Evolutionary conservation across 164 flowering plant genomes (phyloP).

Genomic region (Vitis amurensis): DNA sequence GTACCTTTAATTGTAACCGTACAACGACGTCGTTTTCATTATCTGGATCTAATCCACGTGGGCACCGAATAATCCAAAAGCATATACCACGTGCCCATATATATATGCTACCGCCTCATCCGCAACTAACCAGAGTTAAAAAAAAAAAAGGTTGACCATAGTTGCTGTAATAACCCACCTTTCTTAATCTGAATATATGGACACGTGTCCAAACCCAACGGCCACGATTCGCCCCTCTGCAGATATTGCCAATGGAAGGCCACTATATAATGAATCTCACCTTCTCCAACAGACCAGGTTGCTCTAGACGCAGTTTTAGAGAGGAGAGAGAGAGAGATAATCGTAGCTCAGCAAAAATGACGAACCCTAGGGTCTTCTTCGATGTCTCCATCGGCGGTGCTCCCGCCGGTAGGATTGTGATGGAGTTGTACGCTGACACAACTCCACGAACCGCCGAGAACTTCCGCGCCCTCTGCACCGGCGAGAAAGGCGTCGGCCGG

Average conservation of each 20-base stretch:
- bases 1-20: no score
- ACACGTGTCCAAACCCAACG: conserved; percentile 25
- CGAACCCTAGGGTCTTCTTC: conserved; percentile 80
- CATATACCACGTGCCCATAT: not conserved
- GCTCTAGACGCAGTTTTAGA: no score
- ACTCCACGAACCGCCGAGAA: conserved; percentile 70
- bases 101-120: not conserved
- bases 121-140: not conserved
- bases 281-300: not conserved
- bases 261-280: conserved; percentile 11
- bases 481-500: conserved; percentile 72
- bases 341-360: conserved; percentile 26
- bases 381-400: conserved; percentile 68
- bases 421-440: conserved; percentile 74
- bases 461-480: conserved; percentile 90
- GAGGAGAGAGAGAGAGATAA: not conserved
- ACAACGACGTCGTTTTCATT: not conserved
- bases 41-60: not conserved
- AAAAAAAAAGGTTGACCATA: not conserved
- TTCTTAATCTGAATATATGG: no score
- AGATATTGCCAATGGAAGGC: conserved; percentile 3
- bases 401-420: conserved; percentile 67
- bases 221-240: not conserved
- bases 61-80: not conserved
- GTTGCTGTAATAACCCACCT: no score